Evolutionary conservation across 1,284 basidiomycete species (phyloP), one percentile per base, ranked within the genome.

Genomic region (Termitomyces sp.): DNA sequence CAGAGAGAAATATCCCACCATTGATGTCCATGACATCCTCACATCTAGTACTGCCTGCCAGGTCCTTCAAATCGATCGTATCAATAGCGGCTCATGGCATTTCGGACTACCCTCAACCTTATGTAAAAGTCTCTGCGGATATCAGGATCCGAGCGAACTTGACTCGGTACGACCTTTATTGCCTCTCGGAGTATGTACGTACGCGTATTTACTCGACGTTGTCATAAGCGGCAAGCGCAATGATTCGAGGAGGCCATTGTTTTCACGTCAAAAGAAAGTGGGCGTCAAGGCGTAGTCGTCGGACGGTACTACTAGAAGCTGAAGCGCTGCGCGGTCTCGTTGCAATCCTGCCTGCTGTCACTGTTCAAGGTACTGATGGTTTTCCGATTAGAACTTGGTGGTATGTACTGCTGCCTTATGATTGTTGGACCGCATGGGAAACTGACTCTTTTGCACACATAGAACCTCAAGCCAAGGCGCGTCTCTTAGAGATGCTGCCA

Each of bases 91-190:
- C 88, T 14, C 91, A 93, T 67, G 91, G 91, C 39, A 79, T n/a
- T 91, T 35, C 81, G 91, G 49, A 91, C 89, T 0, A 76, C 83
- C 7, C 91, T 93, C 61, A 92, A 89, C 69, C 76, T 93, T n/a
- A n/a, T n/a, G n/a, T 54, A 77, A 71, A 57, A 81, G 73, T 45
- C 80, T 84, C 69, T 91, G 89, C 62, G 79, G 81, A 1, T 73
- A 93, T 52, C 74, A 77, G 16, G 86, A 90, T 68, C 77, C 82
- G 8, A 77, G 77, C 18, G 76, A 83, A 58, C 78, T 91, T 11
- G 77, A 85, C n/a, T n/a, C n/a, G 73, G 90, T 88, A 53, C 53
- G 67, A 21, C 7, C 21, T 57, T 18, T 31, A 48, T 6, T 39
- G 13, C 39, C 41, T 38, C 19, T 21, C 10, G 47, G 37, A 34